Evolutionary conservation across 768 basidiomycete species (phyloP).

Genomic region (Tricholoma hemisulphureum): DNA sequence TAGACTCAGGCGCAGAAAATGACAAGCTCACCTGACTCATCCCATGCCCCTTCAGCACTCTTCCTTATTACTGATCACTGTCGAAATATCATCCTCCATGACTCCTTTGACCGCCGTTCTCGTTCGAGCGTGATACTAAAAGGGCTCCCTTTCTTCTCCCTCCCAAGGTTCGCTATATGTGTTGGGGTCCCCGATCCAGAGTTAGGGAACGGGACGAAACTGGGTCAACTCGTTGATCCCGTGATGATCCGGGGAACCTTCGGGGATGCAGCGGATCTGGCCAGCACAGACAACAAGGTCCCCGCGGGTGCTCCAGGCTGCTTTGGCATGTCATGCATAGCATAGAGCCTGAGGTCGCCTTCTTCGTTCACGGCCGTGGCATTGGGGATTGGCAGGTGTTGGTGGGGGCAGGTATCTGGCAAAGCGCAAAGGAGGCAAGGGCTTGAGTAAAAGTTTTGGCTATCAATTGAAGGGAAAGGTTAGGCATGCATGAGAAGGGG

Average conservation of each 20-base stretch:
- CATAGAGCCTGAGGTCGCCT: conserved; percentile 71
- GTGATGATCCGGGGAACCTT: conserved; percentile 36
- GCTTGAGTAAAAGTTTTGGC: conserved; percentile 62
- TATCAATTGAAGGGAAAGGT: conserved; percentile 24
- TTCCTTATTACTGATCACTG: conserved; percentile 67
- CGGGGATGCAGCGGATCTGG: conserved; percentile 47
- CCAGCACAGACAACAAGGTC: conserved; percentile 63
- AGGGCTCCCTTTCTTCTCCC: background rate
- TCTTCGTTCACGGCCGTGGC: conserved; percentile 76
- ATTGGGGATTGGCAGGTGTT: conserved; percentile 41
- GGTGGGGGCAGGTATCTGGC: conserved; percentile 7
- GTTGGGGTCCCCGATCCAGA: background rate
- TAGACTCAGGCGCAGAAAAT: background rate
- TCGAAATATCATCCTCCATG: conserved; percentile 74
- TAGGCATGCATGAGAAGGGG: background rate
- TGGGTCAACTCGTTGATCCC: background rate
- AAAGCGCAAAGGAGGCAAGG: conserved; percentile 58
- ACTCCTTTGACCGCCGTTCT: conserved; percentile 23
- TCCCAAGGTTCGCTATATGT: background rate
- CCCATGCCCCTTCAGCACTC: conserved; percentile 69
- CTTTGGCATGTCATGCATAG: conserved; percentile 68
- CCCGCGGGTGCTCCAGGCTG: conserved; percentile 76
- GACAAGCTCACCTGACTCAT: conserved; percentile 53
- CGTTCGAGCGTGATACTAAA: background rate
- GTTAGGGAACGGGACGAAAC: background rate